Evolutionary conservation across 352 stramenopile genomes (phyloP), one percentile per base, ranked within the genome.

Genomic region (Pythium aphanidermatum): DNA sequence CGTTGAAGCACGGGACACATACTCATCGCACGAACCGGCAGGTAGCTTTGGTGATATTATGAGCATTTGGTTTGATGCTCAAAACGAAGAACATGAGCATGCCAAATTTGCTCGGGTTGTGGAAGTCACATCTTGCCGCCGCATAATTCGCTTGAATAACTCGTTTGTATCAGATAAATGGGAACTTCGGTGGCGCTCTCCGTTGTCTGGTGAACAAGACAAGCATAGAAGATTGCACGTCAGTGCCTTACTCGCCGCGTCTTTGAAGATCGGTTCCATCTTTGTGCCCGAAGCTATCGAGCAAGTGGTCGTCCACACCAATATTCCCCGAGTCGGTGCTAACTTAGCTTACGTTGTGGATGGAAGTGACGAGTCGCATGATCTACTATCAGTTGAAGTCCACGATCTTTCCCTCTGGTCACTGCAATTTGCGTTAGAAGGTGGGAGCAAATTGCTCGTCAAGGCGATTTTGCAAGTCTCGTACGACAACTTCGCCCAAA

Each of bases 171-270:
- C 79, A 5, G 74, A 88, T 23, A 86, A 81, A 16, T 92, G 81
- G 81, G 78, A 92, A 45, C 24, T 92, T 30, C 62, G 78, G 36
- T 92, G 81, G 81, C 68, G 76, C 50, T 70, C 49, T 16, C 81
- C 79, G 7, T 46, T 91, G 12, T 65, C 68, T 17, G 68, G 68
- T 39, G 74, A 85, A 46, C 60, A 70, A 62, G 77, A 74, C 41
- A 80, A 82, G 12, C 74, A 91, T 35, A 74, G 62, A 20, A 68
- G 79, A 4, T 44, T 91, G 27, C 65, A 81, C 12, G 58, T 91
- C 10, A 91, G 80, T 27, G 68, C 74, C 1, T 57, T 91, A 21
- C 55, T 91, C 17, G 76, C 74, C 27, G 76, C 79, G n/a, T 91
- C 75, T 5, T 26, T 91, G 12, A 68, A 77, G 29, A 40, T 91